Percentiles rank a stretch among this genome's conserved stretches.
Conservation (phyloP, 1,284 basidiomycete species). For the Inonotus hispidus region DNA sequence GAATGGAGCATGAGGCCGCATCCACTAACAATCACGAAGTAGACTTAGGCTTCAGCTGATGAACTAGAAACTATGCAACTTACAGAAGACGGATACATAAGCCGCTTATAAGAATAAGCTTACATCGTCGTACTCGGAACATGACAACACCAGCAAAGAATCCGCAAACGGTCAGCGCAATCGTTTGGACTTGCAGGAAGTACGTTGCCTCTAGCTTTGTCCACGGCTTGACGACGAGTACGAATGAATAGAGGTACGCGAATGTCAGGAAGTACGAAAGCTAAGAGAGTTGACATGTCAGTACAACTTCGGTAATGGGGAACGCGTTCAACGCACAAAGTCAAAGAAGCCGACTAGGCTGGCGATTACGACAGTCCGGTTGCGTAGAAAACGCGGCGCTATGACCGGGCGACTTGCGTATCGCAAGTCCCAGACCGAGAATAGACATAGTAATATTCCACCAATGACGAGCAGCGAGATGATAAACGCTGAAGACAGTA, state of each 20-base stretch:
- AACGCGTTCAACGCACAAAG: conserved; percentile 40
- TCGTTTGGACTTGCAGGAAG: conserved; percentile 50
- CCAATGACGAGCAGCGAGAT: conserved; percentile 52
- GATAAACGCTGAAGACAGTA: conserved; percentile 39
- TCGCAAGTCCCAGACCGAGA: conserved; percentile 45
- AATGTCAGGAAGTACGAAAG: conserved; percentile 58
- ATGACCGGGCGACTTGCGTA: conserved; percentile 48
- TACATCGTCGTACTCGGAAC: conserved; percentile 51
- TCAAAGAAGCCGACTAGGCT: conserved; percentile 66
- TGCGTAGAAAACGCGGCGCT: conserved; percentile 49
- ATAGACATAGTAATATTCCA: conserved; percentile 36
- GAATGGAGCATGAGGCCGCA: conserved; percentile 72
- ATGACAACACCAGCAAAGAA: conserved; percentile 55
- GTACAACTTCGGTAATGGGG: not conserved
- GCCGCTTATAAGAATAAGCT: conserved; percentile 58
- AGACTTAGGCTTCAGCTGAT: not conserved
- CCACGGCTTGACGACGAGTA: conserved; percentile 58
- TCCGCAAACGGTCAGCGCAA: conserved; percentile 61
- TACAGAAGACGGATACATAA: conserved; percentile 58
- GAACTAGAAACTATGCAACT: conserved; percentile 8
- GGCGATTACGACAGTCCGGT: conserved; percentile 55
- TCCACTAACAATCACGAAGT: conserved; percentile 36
- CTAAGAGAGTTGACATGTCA: conserved; percentile 27
- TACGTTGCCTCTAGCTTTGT: conserved; percentile 46
- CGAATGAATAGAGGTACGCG: conserved; percentile 57